These are phyloP conservation scores for Shiraia sp. DNA, from an alignment of 2,329 filamentous ascomycete genomes.

Conservation along the genomic window DNA sequence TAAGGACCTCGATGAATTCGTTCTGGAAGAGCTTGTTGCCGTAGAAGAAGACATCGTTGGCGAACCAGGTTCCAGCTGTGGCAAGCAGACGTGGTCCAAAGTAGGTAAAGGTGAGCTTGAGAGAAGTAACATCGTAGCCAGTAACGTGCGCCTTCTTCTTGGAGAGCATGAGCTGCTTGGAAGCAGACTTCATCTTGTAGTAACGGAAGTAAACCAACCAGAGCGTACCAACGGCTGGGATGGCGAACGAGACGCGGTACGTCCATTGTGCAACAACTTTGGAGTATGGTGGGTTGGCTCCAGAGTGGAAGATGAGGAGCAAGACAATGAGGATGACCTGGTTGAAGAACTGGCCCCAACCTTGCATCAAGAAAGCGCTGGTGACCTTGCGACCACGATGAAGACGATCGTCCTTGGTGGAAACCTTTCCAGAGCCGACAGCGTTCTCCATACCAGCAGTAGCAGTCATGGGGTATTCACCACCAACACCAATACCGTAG, in stretches of 20 bases:
- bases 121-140: constrained; percentile 86
- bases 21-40: constrained; percentile 97
- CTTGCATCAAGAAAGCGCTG: constrained; percentile 96
- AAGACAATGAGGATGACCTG: constrained; percentile 86
- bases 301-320: constrained; percentile 85
- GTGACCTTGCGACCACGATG: constrained; percentile 96
- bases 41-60: constrained; percentile 98
- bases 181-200: constrained; percentile 90
- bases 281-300: constrained; percentile 74
- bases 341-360: constrained; percentile 96
- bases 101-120: constrained; percentile 76
- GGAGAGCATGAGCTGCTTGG: constrained; percentile 76
- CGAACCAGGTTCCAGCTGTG: constrained; percentile 88
- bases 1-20: constrained; percentile 85
- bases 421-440: constrained; percentile 81
- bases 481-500: constrained; percentile 74
- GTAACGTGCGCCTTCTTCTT: constrained; percentile 89
- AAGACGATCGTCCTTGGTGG: constrained; percentile 88
- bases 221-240: constrained; percentile 85
- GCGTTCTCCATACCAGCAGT: constrained; percentile 94
- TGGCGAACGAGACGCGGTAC: constrained; percentile 88
- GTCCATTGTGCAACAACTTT: constrained; percentile 80
- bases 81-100: constrained; percentile 87
- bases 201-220: constrained; percentile 97
- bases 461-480: constrained; percentile 95